Conservation (phyloP, 2,329 filamentous ascomycete genomes). For the Chaetomiaceae sp. region DNA sequence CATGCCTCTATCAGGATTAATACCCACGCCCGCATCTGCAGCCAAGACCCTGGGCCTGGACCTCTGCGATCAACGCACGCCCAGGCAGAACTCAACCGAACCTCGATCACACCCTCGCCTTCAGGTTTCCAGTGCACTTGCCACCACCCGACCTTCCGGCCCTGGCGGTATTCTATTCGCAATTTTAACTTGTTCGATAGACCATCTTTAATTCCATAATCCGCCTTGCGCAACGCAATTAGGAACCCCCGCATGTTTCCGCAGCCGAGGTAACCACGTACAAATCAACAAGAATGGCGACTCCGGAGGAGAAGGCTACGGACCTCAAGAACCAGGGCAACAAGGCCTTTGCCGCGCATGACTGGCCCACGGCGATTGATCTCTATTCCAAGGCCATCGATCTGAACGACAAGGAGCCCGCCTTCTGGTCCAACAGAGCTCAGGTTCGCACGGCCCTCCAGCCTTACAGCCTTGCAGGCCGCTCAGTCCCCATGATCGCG, state of each 20-base stretch:
- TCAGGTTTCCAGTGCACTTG: constrained; percentile 12
- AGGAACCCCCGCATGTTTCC: constrained; percentile 10
- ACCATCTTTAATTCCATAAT: neutral
- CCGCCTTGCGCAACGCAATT: neutral
- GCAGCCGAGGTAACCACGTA: constrained; percentile 13
- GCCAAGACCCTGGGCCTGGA: constrained; percentile 6
- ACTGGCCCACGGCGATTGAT: constrained; percentile 79
- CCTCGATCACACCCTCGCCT: neutral
- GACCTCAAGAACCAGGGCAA: constrained; percentile 93
- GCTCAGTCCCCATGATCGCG: constrained; percentile 33
- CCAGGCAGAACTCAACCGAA: constrained; percentile 20
- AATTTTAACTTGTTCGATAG: neutral
- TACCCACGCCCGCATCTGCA: neutral
- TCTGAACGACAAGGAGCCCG: constrained; percentile 74
- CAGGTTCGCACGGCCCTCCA: constrained; percentile 58
- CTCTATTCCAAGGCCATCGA: constrained; percentile 86
- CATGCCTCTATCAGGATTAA: constrained; percentile 15
- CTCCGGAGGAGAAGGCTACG: constrained; percentile 62
- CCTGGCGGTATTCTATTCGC: neutral
- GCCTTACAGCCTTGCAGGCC: neutral
- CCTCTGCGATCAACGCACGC: constrained; percentile 19
- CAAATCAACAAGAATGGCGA: constrained; percentile 26
- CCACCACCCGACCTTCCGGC: neutral
- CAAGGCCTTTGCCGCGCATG: constrained; percentile 80
- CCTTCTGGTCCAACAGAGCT: constrained; percentile 91